Conservation (phyloP, 1,284 basidiomycete species). For the Boletus hoseneyae region DNA sequence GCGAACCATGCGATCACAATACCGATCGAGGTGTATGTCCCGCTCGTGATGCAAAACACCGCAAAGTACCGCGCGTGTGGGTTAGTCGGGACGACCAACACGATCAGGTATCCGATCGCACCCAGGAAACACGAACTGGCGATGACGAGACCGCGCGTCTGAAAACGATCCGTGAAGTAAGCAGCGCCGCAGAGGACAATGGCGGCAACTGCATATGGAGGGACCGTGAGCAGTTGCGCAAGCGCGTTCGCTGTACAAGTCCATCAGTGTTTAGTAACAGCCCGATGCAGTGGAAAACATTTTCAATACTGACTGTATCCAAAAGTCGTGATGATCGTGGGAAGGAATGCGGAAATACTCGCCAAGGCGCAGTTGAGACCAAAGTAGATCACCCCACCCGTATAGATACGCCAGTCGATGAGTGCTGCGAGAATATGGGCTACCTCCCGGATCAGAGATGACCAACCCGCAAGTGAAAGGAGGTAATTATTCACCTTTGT, state of each 20-base stretch:
- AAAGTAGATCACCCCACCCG: constrained; percentile 67
- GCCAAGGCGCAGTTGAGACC: constrained; percentile 78
- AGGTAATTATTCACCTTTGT: constrained; percentile 48
- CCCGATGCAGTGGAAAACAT: neutral
- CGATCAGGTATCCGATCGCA: constrained; percentile 41
- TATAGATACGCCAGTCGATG: constrained; percentile 63
- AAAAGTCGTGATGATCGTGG: constrained; percentile 76
- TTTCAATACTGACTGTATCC: constrained; percentile 46
- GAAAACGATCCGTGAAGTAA: constrained; percentile 67
- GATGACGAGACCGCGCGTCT: constrained; percentile 67
- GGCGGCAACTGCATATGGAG: constrained; percentile 76
- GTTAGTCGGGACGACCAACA: constrained; percentile 40
- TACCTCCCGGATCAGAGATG: constrained; percentile 23
- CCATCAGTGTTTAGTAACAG: neutral
- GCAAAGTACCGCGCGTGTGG: constrained; percentile 66
- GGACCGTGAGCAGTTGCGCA: constrained; percentile 73
- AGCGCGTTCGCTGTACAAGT: constrained; percentile 42
- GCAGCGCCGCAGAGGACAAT: constrained; percentile 64
- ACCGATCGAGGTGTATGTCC: constrained; percentile 70
- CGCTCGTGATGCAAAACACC: constrained; percentile 67
- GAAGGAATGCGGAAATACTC: constrained; percentile 80
- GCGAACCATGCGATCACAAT: constrained; percentile 74
- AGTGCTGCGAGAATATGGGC: constrained; percentile 64
- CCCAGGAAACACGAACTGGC: constrained; percentile 46
- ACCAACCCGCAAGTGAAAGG: neutral